Evolutionary conservation across 2,329 filamentous ascomycete genomes (phyloP), one percentile per base, ranked within the genome.

Genomic region (Exophiala mesophila): DNA sequence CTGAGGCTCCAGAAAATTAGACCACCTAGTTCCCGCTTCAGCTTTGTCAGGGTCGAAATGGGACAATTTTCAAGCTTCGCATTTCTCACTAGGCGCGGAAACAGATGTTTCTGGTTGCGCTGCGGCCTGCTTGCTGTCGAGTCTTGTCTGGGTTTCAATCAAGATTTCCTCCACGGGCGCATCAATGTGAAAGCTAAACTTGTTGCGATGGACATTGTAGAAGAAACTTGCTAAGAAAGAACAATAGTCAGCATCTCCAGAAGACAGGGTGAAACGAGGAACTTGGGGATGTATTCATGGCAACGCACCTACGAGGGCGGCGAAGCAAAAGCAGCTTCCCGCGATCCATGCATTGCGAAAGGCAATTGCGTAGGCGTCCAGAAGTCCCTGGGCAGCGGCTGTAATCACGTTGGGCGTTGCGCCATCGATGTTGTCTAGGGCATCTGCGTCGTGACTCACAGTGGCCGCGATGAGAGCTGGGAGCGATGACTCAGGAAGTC

Each of bases 101-200:
- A n/a, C n/a, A n/a, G n/a, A n/a, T n/a, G n/a, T n/a, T n/a, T n/a
- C n/a, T n/a, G n/a, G n/a, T n/a, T n/a, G n/a, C n/a, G n/a, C n/a
- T n/a, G n/a, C n/a, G n/a, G n/a, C n/a, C n/a, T n/a, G n/a, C n/a
- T n/a, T n/a, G n/a, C n/a, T n/a, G n/a, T 37, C 35, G 8, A 23
- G 13, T 8, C 18, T 21, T 21, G 35, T 21, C 21, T 37, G 35
- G 10, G 12, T 26, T 16, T 37, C 35, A 26, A 21, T 21, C 17
- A 37, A 9, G 12, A 9, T 16, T 16, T 31, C 10, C 15, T 40
- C 37, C 5, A 38, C 29, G 8, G 44, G 44, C 17, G 44, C 44
- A 36, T 47, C 44, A 16, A 47, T 41, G 19, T 47, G 44, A 6
- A 20, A 19, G n/a, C 29, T 47, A 19, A 47, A 36, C 15, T 47